These are phyloP conservation scores for Blastobotrys petasosporus DNA, from an alignment of 1,139 yeast species.

Conservation along the genomic window DNA sequence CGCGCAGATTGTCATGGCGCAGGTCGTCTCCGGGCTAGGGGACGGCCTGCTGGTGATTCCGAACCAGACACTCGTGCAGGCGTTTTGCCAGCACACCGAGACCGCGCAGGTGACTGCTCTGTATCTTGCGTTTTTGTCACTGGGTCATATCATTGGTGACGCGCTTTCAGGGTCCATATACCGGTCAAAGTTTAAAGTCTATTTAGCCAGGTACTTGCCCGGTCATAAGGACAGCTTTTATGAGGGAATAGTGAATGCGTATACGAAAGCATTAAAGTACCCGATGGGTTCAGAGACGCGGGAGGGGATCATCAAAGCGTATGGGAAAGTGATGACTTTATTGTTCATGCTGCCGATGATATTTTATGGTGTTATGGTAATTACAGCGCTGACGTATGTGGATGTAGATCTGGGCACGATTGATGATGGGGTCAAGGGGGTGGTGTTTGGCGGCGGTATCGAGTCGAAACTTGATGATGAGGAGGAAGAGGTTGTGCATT, in stretches of 20 bases:
- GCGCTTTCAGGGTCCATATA: constrained; percentile 16
- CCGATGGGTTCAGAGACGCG: constrained; percentile 12
- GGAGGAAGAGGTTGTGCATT: too few relatives aligned
- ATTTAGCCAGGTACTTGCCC: constrained; percentile 8
- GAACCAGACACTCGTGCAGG: constrained; percentile 20
- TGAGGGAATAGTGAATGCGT: constrained; percentile 10
- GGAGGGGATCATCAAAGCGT: constrained; percentile 11
- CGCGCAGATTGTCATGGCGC: constrained; percentile 16
- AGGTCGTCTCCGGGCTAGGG: constrained; percentile 20
- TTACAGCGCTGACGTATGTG: constrained; percentile 9
- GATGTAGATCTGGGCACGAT: constrained; percentile 10
- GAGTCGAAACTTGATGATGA: too few relatives aligned
- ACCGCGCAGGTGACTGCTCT: constrained; percentile 21
- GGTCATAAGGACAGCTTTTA: constrained; percentile 5
- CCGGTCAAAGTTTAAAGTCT: constrained; percentile 11
- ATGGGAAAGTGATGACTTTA: constrained; percentile 13
- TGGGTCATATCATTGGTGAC: constrained; percentile 17
- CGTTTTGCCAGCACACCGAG: constrained; percentile 17
- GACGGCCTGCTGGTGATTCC: constrained; percentile 20
- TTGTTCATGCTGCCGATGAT: constrained; percentile 15
- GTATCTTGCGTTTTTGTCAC: constrained; percentile 18
- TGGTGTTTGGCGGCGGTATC: constrained; percentile 4
- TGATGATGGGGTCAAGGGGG: constrained; percentile 9
- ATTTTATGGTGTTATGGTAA: constrained; percentile 13
- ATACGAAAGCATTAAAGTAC: constrained; percentile 11